Base-by-base conservation (phyloP, 169 alveolate genomes). In the Plasmodium ovale region DNA sequence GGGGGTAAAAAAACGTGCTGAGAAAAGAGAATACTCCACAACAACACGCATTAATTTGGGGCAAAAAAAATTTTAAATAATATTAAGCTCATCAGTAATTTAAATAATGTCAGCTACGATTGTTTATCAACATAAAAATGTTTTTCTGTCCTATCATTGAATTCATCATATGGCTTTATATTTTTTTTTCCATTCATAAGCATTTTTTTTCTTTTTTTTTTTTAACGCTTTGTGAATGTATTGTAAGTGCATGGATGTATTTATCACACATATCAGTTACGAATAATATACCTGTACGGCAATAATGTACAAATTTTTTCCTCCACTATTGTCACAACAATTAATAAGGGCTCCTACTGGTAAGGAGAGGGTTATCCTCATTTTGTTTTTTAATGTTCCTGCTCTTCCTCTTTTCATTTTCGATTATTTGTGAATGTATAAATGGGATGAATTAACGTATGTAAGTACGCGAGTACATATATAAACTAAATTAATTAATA, bases 311-410 rank as follows among this genome's bases (percentile, higher is more conserved):
- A 99, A 93, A 93, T 97, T 98, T 94, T 99, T 99, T 59, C 99
- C 99, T 35, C 99, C 99, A 87, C 99, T 96, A 97, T 98, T 98
- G 94, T 98, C 99, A 90, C 99, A 98, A 94, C 99, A 98, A 96
- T 98, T 98, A 93, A 98, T 96, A 69, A 97, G 95, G 56, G 99
- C 99, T 23, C 99, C 99, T 64, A 97, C 99, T 73, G 98, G 98
- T 72, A 98, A 96, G 94, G 99, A 99, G 85, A 97, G 96, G 56
- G 99, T 93, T 79, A 97, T 96, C 53, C 96, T 92, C 71, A 93
- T 89, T 71, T 93, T 93, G 92, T 92, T 93, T 68, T 94, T 93
- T 77, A 94, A 92, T 73, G 96, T 91, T 89, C 96, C 96, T 31
- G 95, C 96, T 87, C 96, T 87, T 59, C 96, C 73, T 88, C 91